phyloP scores from a whole-genome alignment of 2,329 filamentous ascomycete genomes.

The Leptographium wingfieldii region DNA sequence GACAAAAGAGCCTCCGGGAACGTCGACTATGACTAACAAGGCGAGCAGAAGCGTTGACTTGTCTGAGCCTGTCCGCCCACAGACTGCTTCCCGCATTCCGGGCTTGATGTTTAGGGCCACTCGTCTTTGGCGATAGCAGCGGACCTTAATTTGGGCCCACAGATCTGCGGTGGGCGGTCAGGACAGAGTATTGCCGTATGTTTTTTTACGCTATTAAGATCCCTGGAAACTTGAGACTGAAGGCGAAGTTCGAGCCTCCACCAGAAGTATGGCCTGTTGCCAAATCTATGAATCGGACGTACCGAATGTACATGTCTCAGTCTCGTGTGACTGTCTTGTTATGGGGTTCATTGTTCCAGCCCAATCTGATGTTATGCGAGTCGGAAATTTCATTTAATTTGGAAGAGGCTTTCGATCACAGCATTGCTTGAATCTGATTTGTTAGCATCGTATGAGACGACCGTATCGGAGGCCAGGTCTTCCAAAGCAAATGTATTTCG shows the following conservation, averaged over 20 bases:
- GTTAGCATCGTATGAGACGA: no score
- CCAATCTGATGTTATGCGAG: no score
- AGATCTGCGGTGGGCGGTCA: neutral
- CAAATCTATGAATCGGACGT: neutral
- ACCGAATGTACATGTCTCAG: neutral
- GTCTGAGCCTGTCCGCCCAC: conserved; percentile 20
- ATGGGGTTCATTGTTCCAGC: no score
- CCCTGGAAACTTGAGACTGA: neutral
- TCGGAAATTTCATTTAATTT: no score
- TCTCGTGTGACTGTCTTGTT: neutral
- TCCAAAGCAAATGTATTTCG: no score
- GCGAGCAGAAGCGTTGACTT: conserved; percentile 21
- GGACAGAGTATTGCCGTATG: neutral
- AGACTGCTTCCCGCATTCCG: conserved; percentile 21
- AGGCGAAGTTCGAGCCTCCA: neutral
- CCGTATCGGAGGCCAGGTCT: no score
- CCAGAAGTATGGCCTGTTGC: neutral
- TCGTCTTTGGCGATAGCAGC: neutral
- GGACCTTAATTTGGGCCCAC: neutral
- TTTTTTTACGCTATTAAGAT: no score
- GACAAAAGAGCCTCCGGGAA: conserved; percentile 5
- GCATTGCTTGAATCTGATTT: no score
- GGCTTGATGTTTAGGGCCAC: conserved; percentile 11
- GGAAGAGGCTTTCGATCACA: no score
- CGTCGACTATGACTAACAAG: conserved; percentile 33